Percentiles rank a stretch among this genome's conserved stretches.
Evolutionary conservation across 768 basidiomycete genomes (phyloP).

Genomic region (Russula olivacea): DNA sequence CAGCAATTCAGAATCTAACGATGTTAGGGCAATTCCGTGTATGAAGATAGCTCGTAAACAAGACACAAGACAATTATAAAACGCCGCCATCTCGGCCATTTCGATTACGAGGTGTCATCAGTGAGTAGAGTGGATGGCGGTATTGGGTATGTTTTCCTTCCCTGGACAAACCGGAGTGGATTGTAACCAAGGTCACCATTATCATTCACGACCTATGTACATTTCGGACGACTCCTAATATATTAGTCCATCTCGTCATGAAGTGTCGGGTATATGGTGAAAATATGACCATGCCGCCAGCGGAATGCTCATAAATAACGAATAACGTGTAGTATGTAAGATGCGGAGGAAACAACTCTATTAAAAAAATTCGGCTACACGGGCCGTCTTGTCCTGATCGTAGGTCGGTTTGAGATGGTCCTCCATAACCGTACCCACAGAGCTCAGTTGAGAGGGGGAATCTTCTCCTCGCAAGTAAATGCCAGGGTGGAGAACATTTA

Average conservation of each 20-base stretch:
- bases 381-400: not conserved
- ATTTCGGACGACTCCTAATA: not conserved
- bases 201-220: not conserved
- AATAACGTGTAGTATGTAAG: not conserved
- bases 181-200: not conserved
- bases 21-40: too few species aligned
- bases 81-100: not conserved
- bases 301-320: too few species aligned
- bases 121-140: not conserved
- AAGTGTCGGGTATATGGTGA: not conserved
- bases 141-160: not conserved
- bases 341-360: not conserved
- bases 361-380: not conserved
- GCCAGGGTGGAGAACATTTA: slow-evolving; percentile 19
- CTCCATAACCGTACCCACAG: not conserved
- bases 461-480: not conserved
- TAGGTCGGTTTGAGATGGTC: not conserved
- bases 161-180: not conserved
- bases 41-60: too few species aligned
- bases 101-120: not conserved
- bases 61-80: too few species aligned
- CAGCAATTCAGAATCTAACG: too few species aligned
- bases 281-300: too few species aligned
- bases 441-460: not conserved
- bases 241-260: not conserved